Evolutionary conservation across 2,329 filamentous ascomycete species (phyloP), one percentile per base, ranked within the genome.

Genomic region (Paecilomyces fulvus): DNA sequence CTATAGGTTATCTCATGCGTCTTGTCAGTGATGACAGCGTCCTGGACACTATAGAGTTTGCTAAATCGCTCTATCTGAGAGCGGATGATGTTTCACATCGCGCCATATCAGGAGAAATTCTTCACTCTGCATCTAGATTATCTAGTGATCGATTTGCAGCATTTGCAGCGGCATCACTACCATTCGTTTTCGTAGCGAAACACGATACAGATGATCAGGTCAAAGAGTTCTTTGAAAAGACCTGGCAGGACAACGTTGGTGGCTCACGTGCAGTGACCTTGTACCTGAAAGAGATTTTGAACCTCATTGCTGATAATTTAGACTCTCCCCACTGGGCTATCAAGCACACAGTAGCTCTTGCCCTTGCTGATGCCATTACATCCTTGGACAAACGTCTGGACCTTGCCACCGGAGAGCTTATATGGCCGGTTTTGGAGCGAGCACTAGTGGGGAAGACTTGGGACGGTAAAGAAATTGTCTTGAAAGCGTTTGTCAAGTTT

Each of bases 191-290:
- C 68, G 79, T 97, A 28, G 90, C 85, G 2, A 89, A 90, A 65
- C 88, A 96, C 65, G 94, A 99, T 67, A 84, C 83, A 0, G 86
- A 95, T 64, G 86, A 88, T 53, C 87, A 90, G 62, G 89, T 92
- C 3, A 81, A 83, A 56, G 87, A 90, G 61, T 82, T 85, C n/a
- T 95, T 95, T 67, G 79, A 84, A 37, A 88, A 91, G 56, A 90
- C 91, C 0, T 99, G 94, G 94, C 82, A 83, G 52, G 89, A 96
- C 63, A 92, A 95, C 66, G 92, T 95, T 0, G 92, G 92, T 52
- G 92, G 90, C 49, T 85, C 82, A 30, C 84, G 92, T 30, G 87
- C 89, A 0, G 89, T 96, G 4, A 82, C 88, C 51, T 82, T 96
- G 1, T 96, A 96, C 67, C 80, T 96, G 6, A 80, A 80, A 37